Evolutionary conservation across 1,284 basidiomycete species (phyloP).

Genomic region (Fistulinella cinereoalba): DNA sequence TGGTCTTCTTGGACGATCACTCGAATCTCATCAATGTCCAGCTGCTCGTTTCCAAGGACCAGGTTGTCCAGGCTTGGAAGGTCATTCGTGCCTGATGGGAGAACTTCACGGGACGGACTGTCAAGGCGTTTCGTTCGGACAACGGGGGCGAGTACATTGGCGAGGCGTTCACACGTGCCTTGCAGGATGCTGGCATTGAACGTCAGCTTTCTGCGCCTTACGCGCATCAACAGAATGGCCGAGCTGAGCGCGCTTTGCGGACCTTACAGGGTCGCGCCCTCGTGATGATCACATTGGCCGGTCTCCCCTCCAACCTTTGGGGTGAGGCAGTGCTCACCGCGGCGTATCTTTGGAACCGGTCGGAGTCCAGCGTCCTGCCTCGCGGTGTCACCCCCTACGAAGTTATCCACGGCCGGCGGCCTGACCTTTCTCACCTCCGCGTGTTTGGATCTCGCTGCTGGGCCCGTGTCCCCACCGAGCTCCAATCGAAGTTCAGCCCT

Average conservation of each 20-base stretch:
- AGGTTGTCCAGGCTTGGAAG: not conserved
- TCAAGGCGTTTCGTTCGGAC: not conserved
- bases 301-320: not conserved
- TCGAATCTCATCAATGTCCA: not conserved
- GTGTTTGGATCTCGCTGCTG: conserved; percentile 1
- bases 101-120: accelerated
- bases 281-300: accelerated
- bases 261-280: not conserved
- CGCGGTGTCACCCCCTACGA: not conserved
- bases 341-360: conserved; percentile 1
- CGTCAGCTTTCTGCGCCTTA: not conserved
- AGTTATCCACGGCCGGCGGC: not conserved
- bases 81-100: not conserved
- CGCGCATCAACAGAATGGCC: not conserved
- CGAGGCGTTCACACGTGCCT: not conserved
- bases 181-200: not conserved
- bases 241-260: not conserved
- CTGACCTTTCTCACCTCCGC: not conserved
- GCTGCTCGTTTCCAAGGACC: not conserved
- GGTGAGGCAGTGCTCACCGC: not conserved
- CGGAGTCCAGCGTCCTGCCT: not conserved
- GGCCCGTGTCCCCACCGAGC: not conserved
- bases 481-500: not conserved
- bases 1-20: not conserved
- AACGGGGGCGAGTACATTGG: not conserved